A percentile compares a stretch with the other conserved stretches of the same genome.
phyloP scores from a whole-genome alignment of 2,329 filamentous ascomycete species.

The Talaromyces sp. region DNA sequence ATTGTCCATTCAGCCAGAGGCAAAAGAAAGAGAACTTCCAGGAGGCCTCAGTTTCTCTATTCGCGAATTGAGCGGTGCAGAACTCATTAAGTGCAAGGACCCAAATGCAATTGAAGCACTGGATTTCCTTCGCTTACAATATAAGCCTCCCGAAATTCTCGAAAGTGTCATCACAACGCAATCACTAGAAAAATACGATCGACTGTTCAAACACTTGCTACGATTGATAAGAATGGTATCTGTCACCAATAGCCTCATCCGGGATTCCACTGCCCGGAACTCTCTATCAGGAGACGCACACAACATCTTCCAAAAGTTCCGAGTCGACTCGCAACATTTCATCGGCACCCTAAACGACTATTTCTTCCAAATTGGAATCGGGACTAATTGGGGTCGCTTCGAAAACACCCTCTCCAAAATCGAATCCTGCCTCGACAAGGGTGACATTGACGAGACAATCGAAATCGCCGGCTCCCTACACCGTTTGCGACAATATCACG shows the following conservation, averaged over 20 bases:
- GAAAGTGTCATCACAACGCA: conserved; percentile 67
- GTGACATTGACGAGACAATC: conserved; percentile 43
- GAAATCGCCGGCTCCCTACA: conserved; percentile 59
- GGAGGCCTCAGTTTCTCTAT: conserved; percentile 78
- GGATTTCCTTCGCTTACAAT: conserved; percentile 88
- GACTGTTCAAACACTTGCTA: conserved; percentile 74
- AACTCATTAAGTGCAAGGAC: conserved; percentile 79
- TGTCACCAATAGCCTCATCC: conserved; percentile 63
- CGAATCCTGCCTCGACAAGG: conserved; percentile 51
- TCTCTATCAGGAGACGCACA: conserved; percentile 30
- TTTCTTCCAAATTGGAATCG: conserved; percentile 74
- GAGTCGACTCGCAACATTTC: conserved; percentile 75
- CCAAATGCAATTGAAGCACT: conserved; percentile 78
- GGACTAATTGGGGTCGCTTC: conserved; percentile 68
- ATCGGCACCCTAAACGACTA: conserved; percentile 69
- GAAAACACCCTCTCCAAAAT: conserved; percentile 61
- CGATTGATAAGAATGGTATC: conserved; percentile 75
- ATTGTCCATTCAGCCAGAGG: conserved; percentile 7
- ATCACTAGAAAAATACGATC: conserved; percentile 75
- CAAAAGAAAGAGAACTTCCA: conserved; percentile 47
- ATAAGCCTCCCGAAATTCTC: conserved; percentile 69
- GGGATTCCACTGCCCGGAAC: conserved; percentile 45
- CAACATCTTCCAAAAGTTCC: conserved; percentile 56
- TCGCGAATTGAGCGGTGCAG: conserved; percentile 69
- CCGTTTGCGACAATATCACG: conserved; percentile 64